phyloP scores from a whole-genome alignment of 495 filamentous ascomycete species.

The Haplographium delicatum region DNA sequence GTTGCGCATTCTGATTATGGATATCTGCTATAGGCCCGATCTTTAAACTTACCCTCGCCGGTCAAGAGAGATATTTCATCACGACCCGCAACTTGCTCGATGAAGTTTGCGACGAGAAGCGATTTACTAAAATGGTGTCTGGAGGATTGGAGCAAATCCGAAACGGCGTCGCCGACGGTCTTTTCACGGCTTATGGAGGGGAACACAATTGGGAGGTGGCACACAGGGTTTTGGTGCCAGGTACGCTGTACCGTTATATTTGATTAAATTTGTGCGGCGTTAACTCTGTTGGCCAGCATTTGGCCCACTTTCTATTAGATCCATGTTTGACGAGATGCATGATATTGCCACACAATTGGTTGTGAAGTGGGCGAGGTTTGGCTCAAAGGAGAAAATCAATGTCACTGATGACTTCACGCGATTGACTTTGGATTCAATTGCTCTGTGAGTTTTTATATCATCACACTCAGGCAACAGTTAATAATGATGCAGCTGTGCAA shows the following conservation, averaged over 20 bases:
- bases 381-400: slow-evolving; percentile 47
- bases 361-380: slow-evolving; percentile 70
- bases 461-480: background rate
- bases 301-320: slow-evolving; percentile 62
- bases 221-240: slow-evolving; percentile 53
- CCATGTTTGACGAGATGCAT: slow-evolving; percentile 73
- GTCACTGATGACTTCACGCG: slow-evolving; percentile 71
- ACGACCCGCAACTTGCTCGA: slow-evolving; percentile 52
- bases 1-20: slow-evolving; percentile 4
- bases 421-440: slow-evolving; percentile 66
- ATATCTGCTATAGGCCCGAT: slow-evolving; percentile 49
- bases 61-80: slow-evolving; percentile 37
- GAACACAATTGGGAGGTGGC: slow-evolving; percentile 68
- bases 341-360: slow-evolving; percentile 66
- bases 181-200: slow-evolving; percentile 59
- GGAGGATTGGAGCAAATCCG: slow-evolving; percentile 48
- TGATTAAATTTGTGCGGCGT: too few species aligned
- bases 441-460: slow-evolving; percentile 33
- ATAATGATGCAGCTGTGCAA: slow-evolving; percentile 45
- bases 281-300: slow-evolving; percentile 50
- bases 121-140: slow-evolving; percentile 54
- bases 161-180: slow-evolving; percentile 56
- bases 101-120: slow-evolving; percentile 63
- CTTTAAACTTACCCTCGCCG: slow-evolving; percentile 53
- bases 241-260: background rate